Base-by-base conservation (phyloP, 2,329 filamentous ascomycete species). In the Fusarium devonianum region DNA sequence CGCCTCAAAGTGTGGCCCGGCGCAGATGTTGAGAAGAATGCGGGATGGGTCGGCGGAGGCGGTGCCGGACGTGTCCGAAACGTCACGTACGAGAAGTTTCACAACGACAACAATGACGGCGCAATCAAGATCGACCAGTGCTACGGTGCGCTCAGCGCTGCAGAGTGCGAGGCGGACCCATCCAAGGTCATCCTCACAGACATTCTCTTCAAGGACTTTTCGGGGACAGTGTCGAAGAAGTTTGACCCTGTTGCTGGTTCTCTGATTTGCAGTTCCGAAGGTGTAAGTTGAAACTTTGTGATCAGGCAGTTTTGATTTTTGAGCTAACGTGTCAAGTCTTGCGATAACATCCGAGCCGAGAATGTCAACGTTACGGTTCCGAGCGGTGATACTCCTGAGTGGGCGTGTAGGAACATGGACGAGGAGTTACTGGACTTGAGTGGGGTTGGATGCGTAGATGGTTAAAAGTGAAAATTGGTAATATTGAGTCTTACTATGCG, bases 1-100 rank as follows among this genome's bases (percentile, higher is more conserved):
- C 82, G 86, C 50, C 88, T 90, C 72, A 89, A 89, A 69, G 85
- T 88, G 54, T 89, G 86, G 86, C 85, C 86, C 0, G 83, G 83
- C 21, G 42, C 39, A 8, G 42, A 37, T 9, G 45, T 45, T 2
- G 7, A 38, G 7, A 52, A 76, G 10, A 48, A 69, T 3, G 78
- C 82, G 2, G 78, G 77, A 0, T 71, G 86, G 14, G 80, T 80
- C 62, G 85, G 85, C 6, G 85, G 85, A 19, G 85, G 56, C 3
- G 58, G 58, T 14, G 17, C 34, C 4, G 58, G 86, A 17, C 73
- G 75, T 36, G 85, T 89, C 35, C 76, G 76, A 52, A 89, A 89
- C 65, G 78, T 88, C 54, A 88, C 85, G 3, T 88, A 86, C 67
- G 80, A 87, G 49, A 76, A 73, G n/a, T 83, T 87, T 72, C 62